Conservation (phyloP, 345 rosid species). For the Syzygium aqueum region DNA sequence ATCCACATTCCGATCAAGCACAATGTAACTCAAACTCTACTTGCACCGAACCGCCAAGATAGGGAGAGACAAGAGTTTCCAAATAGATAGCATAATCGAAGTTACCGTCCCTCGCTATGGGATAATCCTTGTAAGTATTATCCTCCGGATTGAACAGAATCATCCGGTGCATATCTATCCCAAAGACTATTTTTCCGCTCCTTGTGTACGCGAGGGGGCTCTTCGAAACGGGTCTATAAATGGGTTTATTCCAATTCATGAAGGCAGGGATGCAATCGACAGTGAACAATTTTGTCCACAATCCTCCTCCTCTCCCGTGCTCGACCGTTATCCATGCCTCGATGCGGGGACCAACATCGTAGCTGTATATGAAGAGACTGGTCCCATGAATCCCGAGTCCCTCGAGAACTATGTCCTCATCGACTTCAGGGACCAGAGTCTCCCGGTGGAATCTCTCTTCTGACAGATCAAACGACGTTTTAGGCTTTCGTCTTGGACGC, state of each 20-base stretch:
- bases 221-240: background rate
- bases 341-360: too few species aligned
- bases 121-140: background rate
- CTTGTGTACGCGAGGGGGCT: background rate
- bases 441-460: background rate
- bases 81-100: background rate
- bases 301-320: background rate
- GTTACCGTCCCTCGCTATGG: background rate
- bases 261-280: background rate
- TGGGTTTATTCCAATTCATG: background rate
- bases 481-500: background rate
- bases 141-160: background rate
- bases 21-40: too few species aligned
- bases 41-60: background rate
- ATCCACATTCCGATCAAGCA: too few species aligned
- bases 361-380: background rate
- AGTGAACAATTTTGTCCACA: background rate
- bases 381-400: background rate
- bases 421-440: background rate
- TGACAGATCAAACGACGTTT: background rate
- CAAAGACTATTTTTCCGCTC: background rate
- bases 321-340: constrained; percentile 2
- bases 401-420: background rate
- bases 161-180: background rate
- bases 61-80: background rate